phyloP scores from a whole-genome alignment of 2,329 filamentous ascomycete species.

The Venturia aucupariae region DNA sequence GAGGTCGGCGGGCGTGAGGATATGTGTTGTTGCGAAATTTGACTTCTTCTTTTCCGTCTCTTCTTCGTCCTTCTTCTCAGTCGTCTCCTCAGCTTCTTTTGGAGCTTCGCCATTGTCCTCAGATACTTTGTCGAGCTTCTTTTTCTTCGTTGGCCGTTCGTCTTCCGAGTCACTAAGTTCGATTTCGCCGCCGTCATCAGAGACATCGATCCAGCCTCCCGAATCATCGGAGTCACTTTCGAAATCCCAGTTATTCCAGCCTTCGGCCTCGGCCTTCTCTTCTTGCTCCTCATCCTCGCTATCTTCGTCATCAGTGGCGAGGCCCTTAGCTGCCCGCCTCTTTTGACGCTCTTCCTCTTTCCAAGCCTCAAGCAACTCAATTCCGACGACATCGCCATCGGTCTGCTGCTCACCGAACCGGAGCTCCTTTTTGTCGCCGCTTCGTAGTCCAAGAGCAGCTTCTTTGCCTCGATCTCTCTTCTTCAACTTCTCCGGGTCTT shows the following conservation, averaged over 20 bases:
- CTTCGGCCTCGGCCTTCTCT: constrained; percentile 46
- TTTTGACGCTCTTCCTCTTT: constrained; percentile 80
- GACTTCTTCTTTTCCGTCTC: constrained; percentile 39
- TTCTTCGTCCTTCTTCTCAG: constrained; percentile 26
- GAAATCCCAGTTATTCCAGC: constrained; percentile 51
- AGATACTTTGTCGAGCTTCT: constrained; percentile 42
- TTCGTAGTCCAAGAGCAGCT: constrained; percentile 71
- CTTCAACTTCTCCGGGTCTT: constrained; percentile 78
- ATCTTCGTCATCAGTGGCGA: constrained; percentile 51
- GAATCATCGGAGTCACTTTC: constrained; percentile 60
- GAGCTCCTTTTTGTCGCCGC: constrained; percentile 64
- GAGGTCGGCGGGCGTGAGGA: constrained; percentile 93
- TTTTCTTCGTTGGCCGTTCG: constrained; percentile 57
- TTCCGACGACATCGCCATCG: constrained; percentile 81
- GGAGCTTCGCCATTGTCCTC: constrained; percentile 27
- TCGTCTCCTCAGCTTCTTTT: not conserved
- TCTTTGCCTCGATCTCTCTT: constrained; percentile 88
- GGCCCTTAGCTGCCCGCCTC: constrained; percentile 59
- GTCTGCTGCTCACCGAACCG: constrained; percentile 73
- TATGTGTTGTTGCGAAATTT: constrained; percentile 81
- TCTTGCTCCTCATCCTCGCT: constrained; percentile 53
- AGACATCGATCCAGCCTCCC: constrained; percentile 87
- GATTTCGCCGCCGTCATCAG: constrained; percentile 69
- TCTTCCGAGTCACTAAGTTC: constrained; percentile 65
- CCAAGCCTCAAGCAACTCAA: constrained; percentile 86